phyloP scores from a whole-genome alignment of 805 yeast genomes.

The Isabelozyma heimii region DNA sequence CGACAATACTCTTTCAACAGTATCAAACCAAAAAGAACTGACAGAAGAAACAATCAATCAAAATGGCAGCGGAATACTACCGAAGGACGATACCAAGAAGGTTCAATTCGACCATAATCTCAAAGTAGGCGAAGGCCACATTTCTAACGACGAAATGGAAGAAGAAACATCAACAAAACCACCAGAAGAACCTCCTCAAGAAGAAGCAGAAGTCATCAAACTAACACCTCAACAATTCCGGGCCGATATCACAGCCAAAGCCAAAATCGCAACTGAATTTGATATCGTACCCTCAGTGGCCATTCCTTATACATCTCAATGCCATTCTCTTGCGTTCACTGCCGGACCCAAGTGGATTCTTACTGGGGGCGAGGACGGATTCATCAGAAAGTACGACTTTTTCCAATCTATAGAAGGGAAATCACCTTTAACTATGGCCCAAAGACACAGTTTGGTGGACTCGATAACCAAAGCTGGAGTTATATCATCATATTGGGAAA shows the following conservation, averaged over 20 bases:
- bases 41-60: background rate
- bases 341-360: slow-evolving; percentile 83
- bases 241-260: slow-evolving; percentile 36
- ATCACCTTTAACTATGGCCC: slow-evolving; percentile 84
- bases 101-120: slow-evolving; percentile 7
- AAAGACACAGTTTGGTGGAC: slow-evolving; percentile 84
- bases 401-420: slow-evolving; percentile 83
- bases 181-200: slow-evolving; percentile 1
- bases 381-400: slow-evolving; percentile 85
- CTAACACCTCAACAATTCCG: slow-evolving; percentile 10
- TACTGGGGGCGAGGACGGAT: slow-evolving; percentile 96
- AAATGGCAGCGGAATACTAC: background rate
- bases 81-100: slow-evolving; percentile 5
- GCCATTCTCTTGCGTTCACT: slow-evolving; percentile 74
- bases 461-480: slow-evolving; percentile 84
- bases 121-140: slow-evolving; percentile 4
- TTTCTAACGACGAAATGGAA: slow-evolving; percentile 4
- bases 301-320: slow-evolving; percentile 74
- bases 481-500: slow-evolving; percentile 87
- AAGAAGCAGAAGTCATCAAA: background rate
- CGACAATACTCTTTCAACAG: background rate
- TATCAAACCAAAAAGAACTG: background rate
- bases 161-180: slow-evolving; percentile 2
- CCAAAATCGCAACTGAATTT: slow-evolving; percentile 51
- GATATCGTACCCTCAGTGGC: slow-evolving; percentile 86